Conservation (phyloP, 352 stramenopile species). For the Phytophthora tubulina region DNA sequence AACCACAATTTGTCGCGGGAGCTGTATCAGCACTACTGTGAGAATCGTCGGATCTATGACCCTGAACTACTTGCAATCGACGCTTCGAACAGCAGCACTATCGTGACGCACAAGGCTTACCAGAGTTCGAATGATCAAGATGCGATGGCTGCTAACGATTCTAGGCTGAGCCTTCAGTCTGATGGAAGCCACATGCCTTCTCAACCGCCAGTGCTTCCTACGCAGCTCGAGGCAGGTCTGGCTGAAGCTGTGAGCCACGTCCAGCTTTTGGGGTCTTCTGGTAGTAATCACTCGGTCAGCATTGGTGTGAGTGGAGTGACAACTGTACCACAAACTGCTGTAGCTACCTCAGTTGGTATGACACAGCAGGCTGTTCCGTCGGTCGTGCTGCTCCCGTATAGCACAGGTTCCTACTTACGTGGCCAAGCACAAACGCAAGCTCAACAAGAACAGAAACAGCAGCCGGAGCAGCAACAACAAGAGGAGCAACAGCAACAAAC, state of each 20-base stretch:
- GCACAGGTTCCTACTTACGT: constrained; percentile 21
- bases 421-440: constrained; percentile 28
- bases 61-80: constrained; percentile 74
- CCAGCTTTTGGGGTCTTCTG: constrained; percentile 26
- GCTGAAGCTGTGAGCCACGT: constrained; percentile 34
- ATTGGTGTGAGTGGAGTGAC: constrained; percentile 14
- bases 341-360: constrained; percentile 9
- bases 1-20: constrained; percentile 85
- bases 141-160: background rate
- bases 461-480: constrained; percentile 9
- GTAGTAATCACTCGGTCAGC: constrained; percentile 9
- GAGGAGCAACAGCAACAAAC: constrained; percentile 13
- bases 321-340: constrained; percentile 15
- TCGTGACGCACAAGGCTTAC: constrained; percentile 37
- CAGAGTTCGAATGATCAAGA: constrained; percentile 5
- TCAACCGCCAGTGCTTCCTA: constrained; percentile 21
- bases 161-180: constrained; percentile 4
- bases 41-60: constrained; percentile 85
- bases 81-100: constrained; percentile 39
- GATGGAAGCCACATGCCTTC: constrained; percentile 13
- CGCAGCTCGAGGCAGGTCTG: constrained; percentile 37
- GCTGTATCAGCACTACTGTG: constrained; percentile 79
- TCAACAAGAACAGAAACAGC: constrained; percentile 23
- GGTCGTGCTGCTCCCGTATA: constrained; percentile 48
- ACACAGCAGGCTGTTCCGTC: constrained; percentile 38